These are phyloP conservation scores for Lagenaria siceraria DNA, from an alignment of 306 rosid genomes.

Conservation along the genomic window DNA sequence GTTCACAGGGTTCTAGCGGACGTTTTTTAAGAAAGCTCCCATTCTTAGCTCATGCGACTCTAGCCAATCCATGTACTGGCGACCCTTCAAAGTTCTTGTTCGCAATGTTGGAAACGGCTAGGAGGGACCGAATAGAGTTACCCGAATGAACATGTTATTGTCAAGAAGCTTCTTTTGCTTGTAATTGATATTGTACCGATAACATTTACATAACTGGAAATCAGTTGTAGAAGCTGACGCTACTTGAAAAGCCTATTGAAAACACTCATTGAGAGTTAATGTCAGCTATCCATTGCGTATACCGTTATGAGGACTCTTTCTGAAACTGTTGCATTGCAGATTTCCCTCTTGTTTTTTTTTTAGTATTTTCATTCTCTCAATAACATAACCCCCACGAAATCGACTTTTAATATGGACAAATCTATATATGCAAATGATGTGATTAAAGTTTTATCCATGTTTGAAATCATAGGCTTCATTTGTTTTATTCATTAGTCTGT, in stretches of 20 bases:
- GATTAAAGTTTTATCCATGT: neutral
- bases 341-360: neutral
- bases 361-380: neutral
- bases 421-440: neutral
- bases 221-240: conserved; percentile 2
- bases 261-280: neutral
- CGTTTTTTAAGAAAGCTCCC: conserved; percentile 91
- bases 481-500: neutral
- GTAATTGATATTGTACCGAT: neutral
- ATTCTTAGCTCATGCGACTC: conserved; percentile 72
- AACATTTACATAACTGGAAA: neutral
- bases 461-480: neutral
- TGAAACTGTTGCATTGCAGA: neutral
- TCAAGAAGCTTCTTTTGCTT: neutral
- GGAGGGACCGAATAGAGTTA: conserved; percentile 72
- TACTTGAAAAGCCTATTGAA: conserved; percentile 3
- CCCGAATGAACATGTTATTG: conserved; percentile 35
- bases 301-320: neutral
- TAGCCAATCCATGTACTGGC: conserved; percentile 50
- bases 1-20: conserved; percentile 78
- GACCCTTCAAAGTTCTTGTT: conserved; percentile 56
- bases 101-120: conserved; percentile 68
- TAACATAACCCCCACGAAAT: neutral
- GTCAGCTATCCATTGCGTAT: neutral
- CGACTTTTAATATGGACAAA: neutral